Evolutionary conservation across 768 basidiomycete species (phyloP).

Genomic region (Trametes coccinea): DNA sequence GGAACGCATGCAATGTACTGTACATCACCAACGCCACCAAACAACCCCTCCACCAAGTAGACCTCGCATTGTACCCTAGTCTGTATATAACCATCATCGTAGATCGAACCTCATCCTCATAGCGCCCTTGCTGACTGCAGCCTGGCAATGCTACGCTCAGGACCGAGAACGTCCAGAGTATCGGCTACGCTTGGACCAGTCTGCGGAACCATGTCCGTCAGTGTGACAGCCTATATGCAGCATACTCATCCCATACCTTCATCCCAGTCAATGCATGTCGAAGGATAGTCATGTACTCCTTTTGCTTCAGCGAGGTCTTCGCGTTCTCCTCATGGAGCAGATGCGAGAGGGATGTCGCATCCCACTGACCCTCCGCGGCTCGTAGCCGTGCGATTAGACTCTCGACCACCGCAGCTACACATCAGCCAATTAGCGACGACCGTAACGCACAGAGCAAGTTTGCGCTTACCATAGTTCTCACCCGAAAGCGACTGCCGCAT

Average conservation of each 20-base stretch:
- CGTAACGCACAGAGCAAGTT: not conserved
- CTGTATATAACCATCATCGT: not conserved
- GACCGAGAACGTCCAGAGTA: slow-evolving; percentile 33
- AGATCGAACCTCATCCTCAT: too few relatives aligned
- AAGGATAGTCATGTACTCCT: slow-evolving; percentile 68
- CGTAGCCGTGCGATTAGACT: slow-evolving; percentile 33
- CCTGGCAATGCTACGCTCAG: slow-evolving; percentile 30
- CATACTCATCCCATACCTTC: slow-evolving; percentile 52
- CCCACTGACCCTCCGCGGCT: slow-evolving; percentile 39
- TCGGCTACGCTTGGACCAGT: slow-evolving; percentile 36
- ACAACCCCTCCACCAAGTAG: not conserved
- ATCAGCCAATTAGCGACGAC: not conserved
- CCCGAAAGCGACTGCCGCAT: slow-evolving; percentile 49
- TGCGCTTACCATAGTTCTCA: slow-evolving; percentile 46
- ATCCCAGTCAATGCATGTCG: slow-evolving; percentile 79
- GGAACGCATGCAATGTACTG: not conserved
- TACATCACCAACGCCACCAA: not conserved
- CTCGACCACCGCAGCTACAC: slow-evolving; percentile 36
- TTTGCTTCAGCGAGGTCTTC: slow-evolving; percentile 42
- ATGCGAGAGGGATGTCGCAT: slow-evolving; percentile 36
- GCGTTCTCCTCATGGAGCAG: slow-evolving; percentile 48
- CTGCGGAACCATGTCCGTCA: slow-evolving; percentile 15
- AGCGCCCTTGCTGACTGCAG: slow-evolving; percentile 3
- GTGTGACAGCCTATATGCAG: not conserved
- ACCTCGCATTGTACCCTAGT: slow-evolving; percentile 4